These are phyloP conservation scores for Adansonia digitata DNA, from an alignment of 345 rosid species.

Conservation along the genomic window DNA sequence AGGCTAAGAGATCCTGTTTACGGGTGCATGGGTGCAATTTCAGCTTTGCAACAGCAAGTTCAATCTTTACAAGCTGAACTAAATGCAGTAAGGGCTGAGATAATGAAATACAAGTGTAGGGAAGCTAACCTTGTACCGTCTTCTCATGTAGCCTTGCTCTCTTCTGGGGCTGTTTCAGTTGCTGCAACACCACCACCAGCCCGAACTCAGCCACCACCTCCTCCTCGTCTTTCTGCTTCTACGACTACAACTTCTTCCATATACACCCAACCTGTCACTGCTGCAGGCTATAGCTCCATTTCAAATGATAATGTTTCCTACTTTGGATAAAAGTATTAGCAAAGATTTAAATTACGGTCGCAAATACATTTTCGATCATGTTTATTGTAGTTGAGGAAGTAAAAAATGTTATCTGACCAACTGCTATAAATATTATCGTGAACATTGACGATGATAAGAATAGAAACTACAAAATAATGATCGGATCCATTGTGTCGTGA, in stretches of 20 bases:
- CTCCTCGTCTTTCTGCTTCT: conserved; percentile 24
- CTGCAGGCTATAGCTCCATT: conserved; percentile 50
- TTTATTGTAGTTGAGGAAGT: too few species aligned
- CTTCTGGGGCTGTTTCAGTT: conserved; percentile 52
- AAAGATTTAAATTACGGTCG: too few species aligned
- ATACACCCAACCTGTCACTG: conserved; percentile 35
- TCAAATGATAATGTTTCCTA: conserved; percentile 64
- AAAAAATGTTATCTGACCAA: too few species aligned
- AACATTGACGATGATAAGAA: too few species aligned
- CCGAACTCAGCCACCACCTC: conserved; percentile 31
- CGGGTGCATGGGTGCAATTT: conserved; percentile 98
- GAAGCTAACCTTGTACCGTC: conserved; percentile 51
- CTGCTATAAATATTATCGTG: too few species aligned
- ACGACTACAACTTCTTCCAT: conserved; percentile 58
- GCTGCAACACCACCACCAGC: conserved; percentile 33
- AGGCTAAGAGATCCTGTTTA: conserved; percentile 94
- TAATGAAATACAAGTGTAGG: conserved; percentile 70
- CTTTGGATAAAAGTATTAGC: conserved; percentile 44
- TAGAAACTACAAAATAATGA: too few species aligned
- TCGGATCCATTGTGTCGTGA: too few species aligned
- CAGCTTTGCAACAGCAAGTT: conserved; percentile 83
- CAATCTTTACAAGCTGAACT: conserved; percentile 79
- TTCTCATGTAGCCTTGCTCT: conserved; percentile 47
- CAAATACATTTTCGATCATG: too few species aligned
- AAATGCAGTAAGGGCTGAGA: conserved; percentile 68